A percentile compares a stretch with the other conserved stretches of the same genome.
These are phyloP conservation scores for Stephania japonica DNA, from an alignment of 164 flowering plant species.

Conservation along the genomic window DNA sequence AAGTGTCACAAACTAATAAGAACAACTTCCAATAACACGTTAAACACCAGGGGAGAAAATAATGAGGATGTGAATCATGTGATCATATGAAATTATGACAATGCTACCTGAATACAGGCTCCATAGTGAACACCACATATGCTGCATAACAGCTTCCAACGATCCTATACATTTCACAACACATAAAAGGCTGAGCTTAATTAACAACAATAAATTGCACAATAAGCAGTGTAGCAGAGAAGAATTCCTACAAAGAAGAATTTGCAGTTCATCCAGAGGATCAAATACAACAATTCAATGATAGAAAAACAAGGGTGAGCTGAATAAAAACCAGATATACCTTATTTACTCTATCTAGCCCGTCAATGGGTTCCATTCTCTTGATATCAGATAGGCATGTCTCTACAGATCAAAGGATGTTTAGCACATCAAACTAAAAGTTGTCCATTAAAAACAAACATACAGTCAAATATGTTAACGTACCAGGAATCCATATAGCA, in stretches of 20 bases:
- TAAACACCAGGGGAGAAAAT: background rate
- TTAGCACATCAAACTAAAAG: slow-evolving; percentile 10
- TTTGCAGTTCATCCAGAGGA: background rate
- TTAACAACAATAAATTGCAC: background rate
- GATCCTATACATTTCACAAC: slow-evolving; percentile 46
- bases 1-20: background rate
- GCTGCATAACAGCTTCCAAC: slow-evolving; percentile 95
- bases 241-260: background rate
- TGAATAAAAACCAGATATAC: slow-evolving; percentile 26
- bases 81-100: background rate
- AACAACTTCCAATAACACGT: background rate
- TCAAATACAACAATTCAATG: background rate
- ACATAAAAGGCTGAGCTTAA: background rate
- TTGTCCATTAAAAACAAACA: background rate
- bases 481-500: slow-evolving; percentile 99
- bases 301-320: background rate
- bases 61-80: background rate
- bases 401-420: slow-evolving; percentile 43
- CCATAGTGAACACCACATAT: slow-evolving; percentile 95
- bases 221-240: background rate
- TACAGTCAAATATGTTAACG: slow-evolving; percentile 6
- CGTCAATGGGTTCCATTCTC: slow-evolving; percentile 98
- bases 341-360: slow-evolving; percentile 72
- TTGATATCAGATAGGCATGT: slow-evolving; percentile 88
- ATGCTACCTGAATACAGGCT: slow-evolving; percentile 84